phyloP scores from a whole-genome alignment of 2,329 filamentous ascomycete genomes.

The Escovopsis weberi region DNA sequence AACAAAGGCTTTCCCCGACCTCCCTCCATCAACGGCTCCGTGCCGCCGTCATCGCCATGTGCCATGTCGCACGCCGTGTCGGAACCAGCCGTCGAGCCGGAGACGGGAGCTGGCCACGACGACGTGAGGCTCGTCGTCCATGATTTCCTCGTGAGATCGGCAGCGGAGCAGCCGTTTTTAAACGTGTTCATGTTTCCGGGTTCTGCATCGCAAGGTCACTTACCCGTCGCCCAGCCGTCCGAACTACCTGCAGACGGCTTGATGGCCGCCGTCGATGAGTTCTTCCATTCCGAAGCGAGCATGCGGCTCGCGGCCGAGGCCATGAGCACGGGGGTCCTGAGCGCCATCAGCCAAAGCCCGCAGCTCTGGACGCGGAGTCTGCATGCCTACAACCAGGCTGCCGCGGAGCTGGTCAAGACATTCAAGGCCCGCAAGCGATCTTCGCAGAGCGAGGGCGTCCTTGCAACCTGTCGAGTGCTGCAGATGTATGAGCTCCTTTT shows the following conservation, averaged over 20 bases:
- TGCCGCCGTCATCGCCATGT: too few relatives aligned
- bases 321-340: slow-evolving; percentile 10
- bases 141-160: slow-evolving; percentile 5
- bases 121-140: slow-evolving; percentile 1
- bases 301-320: slow-evolving; percentile 9
- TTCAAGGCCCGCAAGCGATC: slow-evolving; percentile 5
- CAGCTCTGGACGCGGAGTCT: slow-evolving; percentile 10
- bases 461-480: slow-evolving; percentile 7
- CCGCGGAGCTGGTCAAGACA: slow-evolving; percentile 7
- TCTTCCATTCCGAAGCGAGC: slow-evolving; percentile 9
- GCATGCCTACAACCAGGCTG: slow-evolving; percentile 9
- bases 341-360: slow-evolving; percentile 7
- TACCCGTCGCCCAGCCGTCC: slow-evolving; percentile 3
- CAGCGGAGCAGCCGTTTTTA: slow-evolving; percentile 9
- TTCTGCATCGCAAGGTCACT: slow-evolving; percentile 5
- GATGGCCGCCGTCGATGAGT: slow-evolving; percentile 8
- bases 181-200: slow-evolving; percentile 6
- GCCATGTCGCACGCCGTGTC: too few relatives aligned
- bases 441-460: slow-evolving; percentile 5
- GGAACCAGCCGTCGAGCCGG: too few relatives aligned
- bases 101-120: not conserved
- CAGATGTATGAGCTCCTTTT: slow-evolving; percentile 10
- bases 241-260: slow-evolving; percentile 9
- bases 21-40: too few relatives aligned
- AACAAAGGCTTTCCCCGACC: too few relatives aligned